Evolutionary conservation across 2,329 filamentous ascomycete genomes (phyloP).

Genomic region (Trichoderma sp.): DNA sequence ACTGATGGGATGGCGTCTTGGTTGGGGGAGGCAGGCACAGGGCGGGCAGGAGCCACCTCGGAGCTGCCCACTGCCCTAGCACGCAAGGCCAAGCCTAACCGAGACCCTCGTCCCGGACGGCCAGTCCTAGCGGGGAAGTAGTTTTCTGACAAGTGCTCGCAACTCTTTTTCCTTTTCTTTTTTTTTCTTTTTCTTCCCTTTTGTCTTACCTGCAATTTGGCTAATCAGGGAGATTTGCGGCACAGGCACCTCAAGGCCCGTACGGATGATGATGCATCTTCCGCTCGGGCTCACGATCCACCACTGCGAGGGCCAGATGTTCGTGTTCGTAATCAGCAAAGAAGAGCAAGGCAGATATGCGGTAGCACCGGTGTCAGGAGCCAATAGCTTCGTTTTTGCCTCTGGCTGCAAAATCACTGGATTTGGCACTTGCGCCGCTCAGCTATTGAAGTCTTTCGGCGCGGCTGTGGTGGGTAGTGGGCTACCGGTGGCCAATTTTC

Average conservation of each 20-base stretch:
- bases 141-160: slow-evolving; percentile 8
- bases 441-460: slow-evolving; percentile 7
- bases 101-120: slow-evolving; percentile 12
- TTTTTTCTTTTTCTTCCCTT: neutral
- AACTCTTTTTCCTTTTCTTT: neutral
- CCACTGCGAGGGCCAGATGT: slow-evolving; percentile 17
- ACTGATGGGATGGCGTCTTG: slow-evolving; percentile 2
- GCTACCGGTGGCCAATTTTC: neutral
- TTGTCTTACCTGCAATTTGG: slow-evolving; percentile 16
- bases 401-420: too few species aligned
- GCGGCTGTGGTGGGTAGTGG: slow-evolving; percentile 6
- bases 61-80: slow-evolving; percentile 21
- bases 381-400: slow-evolving; percentile 1
- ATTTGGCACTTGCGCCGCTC: slow-evolving; percentile 1
- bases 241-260: too few species aligned
- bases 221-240: slow-evolving; percentile 21
- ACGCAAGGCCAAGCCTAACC: slow-evolving; percentile 25
- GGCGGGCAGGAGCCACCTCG: slow-evolving; percentile 21
- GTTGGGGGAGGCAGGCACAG: slow-evolving; percentile 15
- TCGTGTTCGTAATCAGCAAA: slow-evolving; percentile 3
- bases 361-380: neutral
- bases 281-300: slow-evolving; percentile 21
- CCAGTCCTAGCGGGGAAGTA: slow-evolving; percentile 27
- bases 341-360: neutral
- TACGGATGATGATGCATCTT: slow-evolving; percentile 15